Percentiles rank a stretch among this genome's conserved stretches.
Evolutionary conservation across 345 rosid species (phyloP).

Genomic region (Populus simonii): DNA sequence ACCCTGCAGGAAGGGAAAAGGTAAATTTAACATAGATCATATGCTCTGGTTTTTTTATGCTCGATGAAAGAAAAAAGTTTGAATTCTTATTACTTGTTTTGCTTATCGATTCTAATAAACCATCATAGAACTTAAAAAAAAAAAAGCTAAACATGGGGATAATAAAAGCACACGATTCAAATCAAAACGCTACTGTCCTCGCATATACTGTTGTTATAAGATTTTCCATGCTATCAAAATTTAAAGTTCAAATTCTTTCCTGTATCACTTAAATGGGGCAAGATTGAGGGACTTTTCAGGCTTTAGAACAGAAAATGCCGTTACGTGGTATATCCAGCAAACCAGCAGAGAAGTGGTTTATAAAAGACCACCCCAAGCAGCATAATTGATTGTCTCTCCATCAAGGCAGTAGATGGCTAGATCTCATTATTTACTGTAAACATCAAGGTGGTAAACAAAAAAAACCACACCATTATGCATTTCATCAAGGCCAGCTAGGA

Average conservation of each 20-base stretch:
- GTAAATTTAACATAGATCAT: no score
- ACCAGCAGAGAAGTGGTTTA: no score
- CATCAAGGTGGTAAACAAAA: not conserved
- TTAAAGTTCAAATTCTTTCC: not conserved
- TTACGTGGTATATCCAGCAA: no score
- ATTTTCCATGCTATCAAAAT: not conserved
- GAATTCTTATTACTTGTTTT: not conserved
- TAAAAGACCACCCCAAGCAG: not conserved
- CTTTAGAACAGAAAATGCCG: no score
- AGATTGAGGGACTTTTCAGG: not conserved
- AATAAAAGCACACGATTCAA: not conserved
- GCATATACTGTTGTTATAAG: not conserved
- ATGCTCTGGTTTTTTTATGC: not conserved
- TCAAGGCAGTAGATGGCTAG: not conserved
- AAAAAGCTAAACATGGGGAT: no score
- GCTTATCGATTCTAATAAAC: not conserved
- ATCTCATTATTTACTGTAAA: not conserved
- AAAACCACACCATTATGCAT: no score
- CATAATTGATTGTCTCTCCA: not conserved
- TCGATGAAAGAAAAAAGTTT: not conserved
- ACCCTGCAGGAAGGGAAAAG: constrained; percentile 23
- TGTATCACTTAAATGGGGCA: not conserved
- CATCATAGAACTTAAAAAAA: not conserved
- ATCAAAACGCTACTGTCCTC: not conserved
- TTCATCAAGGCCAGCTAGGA: no score